Base-by-base conservation (phyloP, 202 grass and related monocot genomes). In the Dendrocalamus latiflorus region DNA sequence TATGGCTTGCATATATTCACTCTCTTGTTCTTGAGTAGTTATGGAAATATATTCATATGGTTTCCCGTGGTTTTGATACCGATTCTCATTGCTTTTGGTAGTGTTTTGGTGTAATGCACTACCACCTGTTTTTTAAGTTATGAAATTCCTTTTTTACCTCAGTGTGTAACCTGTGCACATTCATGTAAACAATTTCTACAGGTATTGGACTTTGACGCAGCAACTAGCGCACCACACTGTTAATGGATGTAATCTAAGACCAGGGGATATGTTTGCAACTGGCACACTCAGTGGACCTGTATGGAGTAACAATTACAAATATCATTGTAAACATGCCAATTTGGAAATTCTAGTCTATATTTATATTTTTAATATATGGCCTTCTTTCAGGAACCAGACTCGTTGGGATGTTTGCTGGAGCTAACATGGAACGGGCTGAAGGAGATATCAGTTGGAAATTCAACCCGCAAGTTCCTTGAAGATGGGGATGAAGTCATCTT, bases 261-360 rank as follows among this genome's bases (percentile, higher is more conserved):
- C 96, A 12, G 93, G 96, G 65, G 96, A 98, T 76, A 86, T 98
- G 38, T 92, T 98, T 87, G 96, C 93, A 72, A 93, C 93, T 58
- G 93, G 93, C 77, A 98, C 96, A 81, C 89, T 98, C 60, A 98
- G 93, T 80, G 96, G 96, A 93, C 93, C 93, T 81, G 96, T 98
- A 95, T 24, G 91, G 70, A 83, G 72, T 62, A 66, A 81, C 53
- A 41, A 85, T 72, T 47, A 26, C 55, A 67, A 60, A 70, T 80
- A 18, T 43, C 41, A 24, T 21, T 41, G 38, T 41, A 34, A 33
- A 68, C 64, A n/a, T 84, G 73, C 34, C 55, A 73, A 70, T 79
- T 34, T 41, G 17, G 36, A 79, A 26, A 38, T 75, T 26, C 34
- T 50, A 48, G 66, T 42, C 16, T 34, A 2, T 62, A 36, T 55